phyloP scores from a whole-genome alignment of 768 basidiomycete genomes.

The Mycena metata region DNA sequence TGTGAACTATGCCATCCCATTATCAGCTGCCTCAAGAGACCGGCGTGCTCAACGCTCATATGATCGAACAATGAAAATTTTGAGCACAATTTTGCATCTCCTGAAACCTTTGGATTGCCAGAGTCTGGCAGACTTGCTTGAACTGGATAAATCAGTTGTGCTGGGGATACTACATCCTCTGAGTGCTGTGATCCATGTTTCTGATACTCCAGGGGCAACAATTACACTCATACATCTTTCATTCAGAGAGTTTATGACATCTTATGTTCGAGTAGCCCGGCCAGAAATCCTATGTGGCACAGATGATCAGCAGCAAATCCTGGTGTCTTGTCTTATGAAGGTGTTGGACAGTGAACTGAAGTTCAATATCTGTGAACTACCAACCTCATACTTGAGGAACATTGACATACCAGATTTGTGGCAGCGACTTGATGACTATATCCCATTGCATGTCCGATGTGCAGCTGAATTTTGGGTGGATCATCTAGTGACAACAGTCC shows the following conservation, averaged over 20 bases:
- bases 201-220: constrained; percentile 1
- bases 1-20: constrained; percentile 1
- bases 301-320: too few species aligned
- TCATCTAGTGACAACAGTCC: constrained; percentile 39
- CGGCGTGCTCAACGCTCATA: neutral
- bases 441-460: constrained; percentile 46
- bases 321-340: too few species aligned
- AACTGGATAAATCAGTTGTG: neutral
- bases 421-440: constrained; percentile 36
- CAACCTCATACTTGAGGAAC: constrained; percentile 47
- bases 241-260: neutral
- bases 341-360: constrained; percentile 33
- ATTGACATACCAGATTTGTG: constrained; percentile 43
- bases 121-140: constrained; percentile 15
- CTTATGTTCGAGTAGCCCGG: too few species aligned
- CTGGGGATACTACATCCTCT: constrained; percentile 3
- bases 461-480: constrained; percentile 48
- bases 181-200: neutral
- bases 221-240: neutral
- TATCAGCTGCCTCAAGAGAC: neutral
- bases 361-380: constrained; percentile 53
- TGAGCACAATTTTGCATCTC: constrained; percentile 12
- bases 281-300: too few species aligned
- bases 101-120: constrained; percentile 14
- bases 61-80: neutral